A percentile compares a stretch with the other conserved stretches of the same genome.
phyloP scores from a whole-genome alignment of 1,284 basidiomycete genomes.

The Quambalaria eucalypti region DNA sequence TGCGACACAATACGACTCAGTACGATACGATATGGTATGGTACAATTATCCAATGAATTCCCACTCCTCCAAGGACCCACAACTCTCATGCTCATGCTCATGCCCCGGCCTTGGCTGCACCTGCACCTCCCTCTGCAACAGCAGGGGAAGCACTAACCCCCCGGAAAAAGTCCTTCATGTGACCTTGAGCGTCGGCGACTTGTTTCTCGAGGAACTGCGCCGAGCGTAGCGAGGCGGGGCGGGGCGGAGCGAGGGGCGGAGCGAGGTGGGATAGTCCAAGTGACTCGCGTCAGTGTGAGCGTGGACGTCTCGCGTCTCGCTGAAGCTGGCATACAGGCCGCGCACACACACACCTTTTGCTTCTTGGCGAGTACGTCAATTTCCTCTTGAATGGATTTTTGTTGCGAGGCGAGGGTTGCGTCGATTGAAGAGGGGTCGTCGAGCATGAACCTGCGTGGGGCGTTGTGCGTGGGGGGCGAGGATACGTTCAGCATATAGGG shows the following conservation, averaged over 20 bases:
- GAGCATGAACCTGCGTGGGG: neutral
- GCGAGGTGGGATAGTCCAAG: neutral
- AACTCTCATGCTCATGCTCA: too few relatives aligned
- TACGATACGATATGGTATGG: too few relatives aligned
- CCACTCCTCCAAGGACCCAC: too few relatives aligned
- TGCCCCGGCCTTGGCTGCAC: too few relatives aligned
- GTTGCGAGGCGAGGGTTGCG: neutral
- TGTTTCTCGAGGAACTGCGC: constrained; percentile 1
- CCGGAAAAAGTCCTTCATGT: neutral
- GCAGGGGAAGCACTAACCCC: too few relatives aligned
- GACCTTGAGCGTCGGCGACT: neutral
- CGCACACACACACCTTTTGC: neutral
- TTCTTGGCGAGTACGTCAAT: neutral
- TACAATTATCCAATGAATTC: too few relatives aligned
- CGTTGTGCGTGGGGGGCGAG: neutral
- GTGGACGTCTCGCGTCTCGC: neutral
- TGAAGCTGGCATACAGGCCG: neutral
- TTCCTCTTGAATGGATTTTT: neutral
- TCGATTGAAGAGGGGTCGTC: neutral
- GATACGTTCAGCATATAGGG: neutral
- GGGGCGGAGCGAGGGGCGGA: neutral
- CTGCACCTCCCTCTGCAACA: too few relatives aligned
- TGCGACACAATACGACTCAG: too few relatives aligned
- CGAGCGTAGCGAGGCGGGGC: neutral
- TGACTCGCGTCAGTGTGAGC: neutral